Conservation (phyloP, 805 yeast species). For the Wickerhamiella allomyrinae region DNA sequence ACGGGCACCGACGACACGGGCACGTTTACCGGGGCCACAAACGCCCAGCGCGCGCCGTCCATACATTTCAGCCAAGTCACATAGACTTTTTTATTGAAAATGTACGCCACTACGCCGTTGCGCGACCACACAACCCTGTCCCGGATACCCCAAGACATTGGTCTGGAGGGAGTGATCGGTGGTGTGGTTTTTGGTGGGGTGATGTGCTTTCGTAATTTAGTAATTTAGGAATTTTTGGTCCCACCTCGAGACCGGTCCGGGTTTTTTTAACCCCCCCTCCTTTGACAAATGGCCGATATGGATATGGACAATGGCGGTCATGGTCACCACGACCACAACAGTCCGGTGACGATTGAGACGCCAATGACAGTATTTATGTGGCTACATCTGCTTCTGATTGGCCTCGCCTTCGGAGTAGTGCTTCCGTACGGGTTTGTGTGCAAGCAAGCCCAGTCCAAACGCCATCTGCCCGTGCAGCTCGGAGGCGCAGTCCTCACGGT, state of each 20-base stretch:
- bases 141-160: background rate
- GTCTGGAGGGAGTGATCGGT: no score
- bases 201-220: background rate
- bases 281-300: background rate
- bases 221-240: no score
- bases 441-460: conserved; percentile 25
- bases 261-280: no score
- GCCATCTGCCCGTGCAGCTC: conserved; percentile 27
- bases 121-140: conserved; percentile 17
- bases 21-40: conserved; percentile 41
- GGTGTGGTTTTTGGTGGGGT: no score
- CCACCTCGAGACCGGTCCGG: no score
- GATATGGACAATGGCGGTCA: conserved; percentile 6
- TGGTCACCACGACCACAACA: conserved; percentile 8
- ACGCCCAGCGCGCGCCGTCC: conserved; percentile 67
- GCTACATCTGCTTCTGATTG: conserved; percentile 25
- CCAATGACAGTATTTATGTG: conserved; percentile 12
- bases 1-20: conserved; percentile 15
- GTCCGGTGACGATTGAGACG: conserved; percentile 12
- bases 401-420: conserved; percentile 26
- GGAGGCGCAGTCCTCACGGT: conserved; percentile 24
- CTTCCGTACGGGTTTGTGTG: conserved; percentile 29
- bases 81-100: conserved; percentile 28
- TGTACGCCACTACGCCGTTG: conserved; percentile 71
- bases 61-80: conserved; percentile 58